A percentile compares a stretch with the other conserved stretches of the same genome.
Conservation (phyloP, 768 basidiomycete species). For the Cystobasidium ongulense region DNA sequence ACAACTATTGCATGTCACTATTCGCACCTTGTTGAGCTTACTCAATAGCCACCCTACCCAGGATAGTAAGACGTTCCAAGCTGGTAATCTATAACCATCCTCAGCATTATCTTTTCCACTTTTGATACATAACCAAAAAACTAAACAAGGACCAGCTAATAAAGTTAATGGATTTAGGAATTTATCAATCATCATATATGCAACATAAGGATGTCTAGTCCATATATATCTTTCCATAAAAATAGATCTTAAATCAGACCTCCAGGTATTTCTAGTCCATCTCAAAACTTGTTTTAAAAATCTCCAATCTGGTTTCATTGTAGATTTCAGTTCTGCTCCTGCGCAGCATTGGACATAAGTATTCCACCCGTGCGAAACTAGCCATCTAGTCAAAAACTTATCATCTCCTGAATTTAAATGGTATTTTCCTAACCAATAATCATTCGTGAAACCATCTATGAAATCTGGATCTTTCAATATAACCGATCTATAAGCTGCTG, state of each 20-base stretch:
- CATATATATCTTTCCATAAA: constrained; percentile 83
- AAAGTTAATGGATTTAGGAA: constrained; percentile 78
- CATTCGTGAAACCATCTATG: constrained; percentile 83
- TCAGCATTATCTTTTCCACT: constrained; percentile 21
- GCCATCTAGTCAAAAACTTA: constrained; percentile 86
- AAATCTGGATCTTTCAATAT: constrained; percentile 93
- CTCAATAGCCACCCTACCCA: constrained; percentile 47
- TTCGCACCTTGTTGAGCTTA: neutral
- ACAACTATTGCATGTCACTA: neutral
- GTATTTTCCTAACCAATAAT: constrained; percentile 87
- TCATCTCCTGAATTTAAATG: constrained; percentile 82
- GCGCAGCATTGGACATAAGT: constrained; percentile 69
- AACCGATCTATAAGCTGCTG: constrained; percentile 85
- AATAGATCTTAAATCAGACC: constrained; percentile 74
- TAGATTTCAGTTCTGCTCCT: constrained; percentile 64
- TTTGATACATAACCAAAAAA: constrained; percentile 51
- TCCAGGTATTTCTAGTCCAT: constrained; percentile 92
- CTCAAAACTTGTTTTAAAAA: constrained; percentile 87
- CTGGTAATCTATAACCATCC: constrained; percentile 33
- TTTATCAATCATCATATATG: constrained; percentile 72
- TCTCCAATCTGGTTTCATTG: constrained; percentile 95
- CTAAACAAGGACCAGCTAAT: constrained; percentile 71
- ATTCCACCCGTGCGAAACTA: constrained; percentile 90
- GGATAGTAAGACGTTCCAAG: constrained; percentile 43
- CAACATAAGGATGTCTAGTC: constrained; percentile 73